Base-by-base conservation (phyloP, 2,329 filamentous ascomycete species). In the Elsinoe fawcettii region DNA sequence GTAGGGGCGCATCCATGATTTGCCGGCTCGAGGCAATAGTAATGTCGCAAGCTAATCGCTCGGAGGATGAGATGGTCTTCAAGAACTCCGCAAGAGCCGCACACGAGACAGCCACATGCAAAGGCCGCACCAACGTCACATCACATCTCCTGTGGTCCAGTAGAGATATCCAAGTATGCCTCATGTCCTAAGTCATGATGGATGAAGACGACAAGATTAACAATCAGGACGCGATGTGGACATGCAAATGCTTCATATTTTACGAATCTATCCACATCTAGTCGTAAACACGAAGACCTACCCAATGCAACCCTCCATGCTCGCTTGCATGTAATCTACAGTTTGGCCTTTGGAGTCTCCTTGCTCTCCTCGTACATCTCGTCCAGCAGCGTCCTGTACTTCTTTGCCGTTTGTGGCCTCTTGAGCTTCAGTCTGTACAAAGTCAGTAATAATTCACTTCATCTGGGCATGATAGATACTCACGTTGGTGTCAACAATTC, bases 401-500 rank as follows among this genome's bases (percentile, higher is more conserved):
- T 74, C 75, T 86, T 87, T 23, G 78, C 83, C 4, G 82, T 77
- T 61, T 85, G 83, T 49, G 85, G 83, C 43, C 85, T 79, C 75
- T 88, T 88, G 66, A 88, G 73, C 71, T 89, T 89, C 60, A 88
- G 72, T 57, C 84, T 87, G 60, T 58, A 16, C n/a, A 59, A 12
- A 22, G 41, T 18, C 54, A 56, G 39, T 44, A 9, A 8, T 37
- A 0, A 5, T 34, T 6, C 27, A 30, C 9, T 5, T 6, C n/a
- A 6, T 32, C 22, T 14, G 39, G 7, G 18, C 18, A 32, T 5
- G 30, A 2, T 7, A 18, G 20, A 12, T 46, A 82, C 87, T 83
- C 81, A 92, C 88, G 89, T 95, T 20, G 89, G 88, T 18, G 88
- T 93, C 68, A 91, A 74, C 51, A 96, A 78, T 72, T 95, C 88